Percentiles rank a stretch among this genome's conserved stretches.
These are phyloP conservation scores for Ceratobasidium sp. DNA, from an alignment of 1,284 basidiomycete genomes.

Conservation along the genomic window DNA sequence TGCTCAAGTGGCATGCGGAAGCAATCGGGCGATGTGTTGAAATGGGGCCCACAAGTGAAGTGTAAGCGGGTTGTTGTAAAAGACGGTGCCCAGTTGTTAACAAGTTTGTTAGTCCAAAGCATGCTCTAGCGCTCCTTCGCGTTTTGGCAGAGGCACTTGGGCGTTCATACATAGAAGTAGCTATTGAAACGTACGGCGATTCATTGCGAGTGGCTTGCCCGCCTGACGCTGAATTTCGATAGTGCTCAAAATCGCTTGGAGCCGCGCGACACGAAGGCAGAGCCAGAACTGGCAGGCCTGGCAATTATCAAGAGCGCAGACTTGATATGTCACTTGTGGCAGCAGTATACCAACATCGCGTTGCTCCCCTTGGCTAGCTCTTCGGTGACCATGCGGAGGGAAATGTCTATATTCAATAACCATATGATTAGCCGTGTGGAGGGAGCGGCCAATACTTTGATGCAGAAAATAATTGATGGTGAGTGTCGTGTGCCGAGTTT, in stretches of 20 bases:
- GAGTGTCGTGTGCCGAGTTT: slow-evolving; percentile 51
- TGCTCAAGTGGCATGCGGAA: slow-evolving; percentile 97
- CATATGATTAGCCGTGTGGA: slow-evolving; percentile 90
- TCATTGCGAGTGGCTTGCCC: neutral
- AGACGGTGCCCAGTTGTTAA: neutral
- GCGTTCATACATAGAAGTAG: slow-evolving; percentile 87
- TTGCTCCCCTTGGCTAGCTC: slow-evolving; percentile 88
- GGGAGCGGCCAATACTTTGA: slow-evolving; percentile 81
- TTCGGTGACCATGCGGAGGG: slow-evolving; percentile 88
- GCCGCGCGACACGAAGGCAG: slow-evolving; percentile 75
- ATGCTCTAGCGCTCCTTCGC: slow-evolving; percentile 85
- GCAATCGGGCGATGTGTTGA: slow-evolving; percentile 92
- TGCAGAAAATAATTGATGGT: slow-evolving; percentile 90
- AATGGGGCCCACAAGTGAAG: slow-evolving; percentile 79
- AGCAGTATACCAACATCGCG: slow-evolving; percentile 93
- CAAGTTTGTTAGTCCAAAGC: slow-evolving; percentile 75
- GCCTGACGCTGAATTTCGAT: slow-evolving; percentile 47
- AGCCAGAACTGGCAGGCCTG: slow-evolving; percentile 82
- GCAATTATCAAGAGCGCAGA: slow-evolving; percentile 80
- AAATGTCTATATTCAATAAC: slow-evolving; percentile 94
- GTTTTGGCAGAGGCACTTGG: slow-evolving; percentile 91
- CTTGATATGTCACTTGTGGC: slow-evolving; percentile 95
- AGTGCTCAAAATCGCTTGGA: slow-evolving; percentile 82
- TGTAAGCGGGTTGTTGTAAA: slow-evolving; percentile 65
- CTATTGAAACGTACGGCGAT: slow-evolving; percentile 85